A percentile compares a stretch with the other conserved stretches of the same genome.
Conservation (phyloP, 495 filamentous ascomycete genomes). For the Trypethelium eluteriae region DNA sequence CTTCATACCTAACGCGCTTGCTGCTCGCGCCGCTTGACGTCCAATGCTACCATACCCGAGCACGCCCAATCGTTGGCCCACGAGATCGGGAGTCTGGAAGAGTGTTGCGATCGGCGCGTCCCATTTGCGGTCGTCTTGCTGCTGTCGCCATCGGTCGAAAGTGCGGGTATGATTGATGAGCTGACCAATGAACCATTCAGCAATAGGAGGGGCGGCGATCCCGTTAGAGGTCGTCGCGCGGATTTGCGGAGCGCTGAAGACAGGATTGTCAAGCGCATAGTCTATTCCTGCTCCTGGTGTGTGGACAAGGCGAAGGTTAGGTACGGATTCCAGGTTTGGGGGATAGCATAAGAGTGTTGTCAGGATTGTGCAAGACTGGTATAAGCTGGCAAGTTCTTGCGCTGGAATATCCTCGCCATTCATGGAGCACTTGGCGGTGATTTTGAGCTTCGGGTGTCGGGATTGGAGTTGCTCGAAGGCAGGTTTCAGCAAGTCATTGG, state of each 20-base stretch:
- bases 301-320: conserved; percentile 64
- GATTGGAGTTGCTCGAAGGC: conserved; percentile 40
- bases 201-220: conserved; percentile 74
- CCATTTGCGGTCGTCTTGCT: conserved; percentile 49
- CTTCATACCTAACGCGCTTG: conserved; percentile 66
- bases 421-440: neutral
- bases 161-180: conserved; percentile 50
- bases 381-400: conserved; percentile 37
- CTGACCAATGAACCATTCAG: conserved; percentile 67
- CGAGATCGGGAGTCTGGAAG: conserved; percentile 41
- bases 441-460: conserved; percentile 41
- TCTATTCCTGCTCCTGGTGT: conserved; percentile 69
- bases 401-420: neutral
- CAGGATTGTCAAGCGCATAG: conserved; percentile 52
- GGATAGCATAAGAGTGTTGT: conserved; percentile 52
- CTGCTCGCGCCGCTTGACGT: conserved; percentile 64
- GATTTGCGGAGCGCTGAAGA: conserved; percentile 59
- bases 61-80: conserved; percentile 57
- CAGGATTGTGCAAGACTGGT: conserved; percentile 55
- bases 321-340: conserved; percentile 38
- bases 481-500: conserved; percentile 28
- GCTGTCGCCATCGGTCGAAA: conserved; percentile 42
- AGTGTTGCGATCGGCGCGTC: conserved; percentile 33
- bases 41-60: conserved; percentile 83
- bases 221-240: conserved; percentile 65